These are phyloP conservation scores for Pseudoperonospora humuli DNA, from an alignment of 352 stramenopile species.

Conservation along the genomic window DNA sequence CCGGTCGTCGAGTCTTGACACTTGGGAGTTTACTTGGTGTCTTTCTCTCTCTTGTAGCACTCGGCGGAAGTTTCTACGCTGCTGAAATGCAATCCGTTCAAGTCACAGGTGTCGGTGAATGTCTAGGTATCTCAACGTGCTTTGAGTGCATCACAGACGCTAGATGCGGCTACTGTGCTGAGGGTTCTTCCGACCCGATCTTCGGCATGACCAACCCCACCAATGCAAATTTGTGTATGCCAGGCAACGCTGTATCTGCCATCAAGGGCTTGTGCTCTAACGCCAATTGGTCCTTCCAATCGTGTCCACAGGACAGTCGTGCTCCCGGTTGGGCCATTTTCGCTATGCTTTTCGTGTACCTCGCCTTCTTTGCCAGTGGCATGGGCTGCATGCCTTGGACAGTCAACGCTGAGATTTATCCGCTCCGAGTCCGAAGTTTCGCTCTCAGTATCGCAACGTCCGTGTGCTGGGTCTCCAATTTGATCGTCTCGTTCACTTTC, in stretches of 20 bases:
- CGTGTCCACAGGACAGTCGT: slow-evolving; percentile 39
- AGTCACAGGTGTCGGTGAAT: slow-evolving; percentile 23
- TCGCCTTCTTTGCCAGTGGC: slow-evolving; percentile 65
- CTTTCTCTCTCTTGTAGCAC: slow-evolving; percentile 14
- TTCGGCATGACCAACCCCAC: slow-evolving; percentile 2
- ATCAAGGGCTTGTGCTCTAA: slow-evolving; percentile 13
- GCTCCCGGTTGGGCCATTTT: slow-evolving; percentile 43
- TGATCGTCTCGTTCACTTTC: slow-evolving; percentile 91
- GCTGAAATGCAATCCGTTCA: slow-evolving; percentile 18
- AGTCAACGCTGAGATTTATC: slow-evolving; percentile 95
- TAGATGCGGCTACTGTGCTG: slow-evolving; percentile 36
- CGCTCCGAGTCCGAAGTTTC: slow-evolving; percentile 80
- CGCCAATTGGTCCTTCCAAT: slow-evolving; percentile 33
- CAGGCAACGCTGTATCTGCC: slow-evolving; percentile 9
- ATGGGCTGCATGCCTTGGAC: slow-evolving; percentile 92
- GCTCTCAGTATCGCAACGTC: slow-evolving; percentile 84
- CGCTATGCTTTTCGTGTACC: slow-evolving; percentile 56
- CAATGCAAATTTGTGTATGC: slow-evolving; percentile 19
- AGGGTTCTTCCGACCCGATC: slow-evolving; percentile 8
- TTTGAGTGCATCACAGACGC: slow-evolving; percentile 61
- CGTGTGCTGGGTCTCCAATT: slow-evolving; percentile 90
- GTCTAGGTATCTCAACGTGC: slow-evolving; percentile 38
- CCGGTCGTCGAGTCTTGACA: slow-evolving; percentile 19
- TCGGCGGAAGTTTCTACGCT: slow-evolving; percentile 25
- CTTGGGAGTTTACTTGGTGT: slow-evolving; percentile 22